Base-by-base conservation (phyloP, 2,329 filamentous ascomycete genomes). In the Cucurbitaria berberidis region DNA sequence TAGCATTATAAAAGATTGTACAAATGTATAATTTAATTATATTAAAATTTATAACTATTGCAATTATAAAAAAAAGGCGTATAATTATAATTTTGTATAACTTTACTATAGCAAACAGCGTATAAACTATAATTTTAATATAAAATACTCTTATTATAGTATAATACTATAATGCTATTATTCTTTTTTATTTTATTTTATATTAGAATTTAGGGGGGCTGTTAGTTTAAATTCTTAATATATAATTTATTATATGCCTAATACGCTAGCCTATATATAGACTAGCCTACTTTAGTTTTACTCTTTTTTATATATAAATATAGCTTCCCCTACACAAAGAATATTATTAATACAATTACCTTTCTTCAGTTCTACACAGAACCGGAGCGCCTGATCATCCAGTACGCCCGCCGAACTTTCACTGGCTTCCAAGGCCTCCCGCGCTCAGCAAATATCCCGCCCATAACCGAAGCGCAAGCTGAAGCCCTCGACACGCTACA, bases 341-440 rank as follows among this genome's bases (percentile, higher is more conserved):
- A 26, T 26, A 26, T 26, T 26, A 26, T 26, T 26, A 26, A 26
- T 26, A 5, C 24, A 9, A 26, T 26, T 9, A 26, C 24, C 24
- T 26, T 26, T 5, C 5, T 9, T 5, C 24, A 26, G 24, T 26
- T 26, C 24, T 26, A 26, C 1, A 64, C 68, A n/a, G n/a, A n/a
- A n/a, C n/a, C n/a, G n/a, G n/a, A n/a, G 62, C 78, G 61, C 3
- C 57, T 75, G 8, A 66, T 76, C 19, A 68, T 77, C 6, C 71
- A 76, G 43, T 77, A 73, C 48, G 69, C 72, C 1, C 71, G 76
- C 2, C 68, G 75, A 19, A 64, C 63, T 4, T 75, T 77, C 55
- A 76, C 46, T 76, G 86, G 80, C 2, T 87, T 83, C 62, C 78
- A 80, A 56, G 78, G 78, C 0, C 74, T 85, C 1, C 84, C 84